Evolutionary conservation across 345 rosid species (phyloP).

Genomic region (Citrus sinensis): DVS_A1.0 CM039163.1:5911501-5912000

Average conservation of each 20-base stretch:
- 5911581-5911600: not conserved
- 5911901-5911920: conserved; percentile 74
- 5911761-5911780: not conserved
- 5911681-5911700: conserved; percentile 53
- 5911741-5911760: not conserved
- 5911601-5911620: conserved; percentile 10
- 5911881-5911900: conserved; percentile 67
- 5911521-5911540: conserved; percentile 89
- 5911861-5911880: conserved; percentile 86
- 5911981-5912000: conserved; percentile 65
- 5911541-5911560: conserved; percentile 7
- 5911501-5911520: conserved; percentile 45
- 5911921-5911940: conserved; percentile 73
- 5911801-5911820: not conserved
- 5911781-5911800: not conserved
- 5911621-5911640: conserved; percentile 13
- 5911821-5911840: not conserved
- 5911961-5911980: conserved; percentile 87
- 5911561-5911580: not conserved
- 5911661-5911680: conserved; percentile 55
- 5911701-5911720: conserved; percentile 49
- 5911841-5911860: conserved; percentile 41
- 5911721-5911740: conserved; percentile 82
- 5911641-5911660: conserved; percentile 55
- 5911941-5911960: conserved; percentile 67